phyloP scores from a whole-genome alignment of 352 stramenopile genomes.

The Phytophthora citrophthora region DNA sequence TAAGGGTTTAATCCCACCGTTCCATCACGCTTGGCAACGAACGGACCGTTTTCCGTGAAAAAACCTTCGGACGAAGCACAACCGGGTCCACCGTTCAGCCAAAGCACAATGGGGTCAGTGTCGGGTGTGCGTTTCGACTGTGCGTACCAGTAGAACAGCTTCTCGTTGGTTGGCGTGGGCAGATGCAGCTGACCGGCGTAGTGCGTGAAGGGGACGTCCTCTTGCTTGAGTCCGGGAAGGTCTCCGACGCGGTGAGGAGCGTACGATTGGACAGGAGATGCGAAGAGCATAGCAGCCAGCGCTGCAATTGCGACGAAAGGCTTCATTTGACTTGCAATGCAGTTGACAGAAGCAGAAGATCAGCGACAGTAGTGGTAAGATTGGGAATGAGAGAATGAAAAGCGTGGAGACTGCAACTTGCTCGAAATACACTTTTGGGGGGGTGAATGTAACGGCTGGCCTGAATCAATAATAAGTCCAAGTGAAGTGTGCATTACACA shows the following conservation, averaged over 20 bases:
- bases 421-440: constrained; percentile 4
- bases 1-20: constrained; percentile 76
- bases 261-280: constrained; percentile 5
- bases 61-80: constrained; percentile 86
- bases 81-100: constrained; percentile 92
- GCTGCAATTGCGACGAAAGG: constrained; percentile 21
- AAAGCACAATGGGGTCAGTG: constrained; percentile 85
- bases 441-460: constrained; percentile 21
- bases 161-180: constrained; percentile 48
- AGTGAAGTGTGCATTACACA: constrained; percentile 2
- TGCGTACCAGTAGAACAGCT: constrained; percentile 81
- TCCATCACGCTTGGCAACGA: constrained; percentile 57
- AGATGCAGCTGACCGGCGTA: constrained; percentile 69
- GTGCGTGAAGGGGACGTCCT: constrained; percentile 63
- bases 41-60: constrained; percentile 82
- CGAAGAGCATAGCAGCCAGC: constrained; percentile 24
- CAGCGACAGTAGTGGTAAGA: constrained; percentile 1
- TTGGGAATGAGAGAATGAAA: constrained; percentile 11
- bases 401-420: constrained; percentile 2
- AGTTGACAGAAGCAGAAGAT: not conserved
- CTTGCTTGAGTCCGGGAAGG: constrained; percentile 53
- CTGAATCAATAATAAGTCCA: constrained; percentile 18
- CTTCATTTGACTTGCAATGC: constrained; percentile 18
- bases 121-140: constrained; percentile 55
- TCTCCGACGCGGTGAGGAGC: constrained; percentile 50